Percentiles rank a stretch among this genome's conserved stretches.
Evolutionary conservation across 495 filamentous ascomycete species (phyloP).

Genomic region (Chaetomium cochliodes): DNA sequence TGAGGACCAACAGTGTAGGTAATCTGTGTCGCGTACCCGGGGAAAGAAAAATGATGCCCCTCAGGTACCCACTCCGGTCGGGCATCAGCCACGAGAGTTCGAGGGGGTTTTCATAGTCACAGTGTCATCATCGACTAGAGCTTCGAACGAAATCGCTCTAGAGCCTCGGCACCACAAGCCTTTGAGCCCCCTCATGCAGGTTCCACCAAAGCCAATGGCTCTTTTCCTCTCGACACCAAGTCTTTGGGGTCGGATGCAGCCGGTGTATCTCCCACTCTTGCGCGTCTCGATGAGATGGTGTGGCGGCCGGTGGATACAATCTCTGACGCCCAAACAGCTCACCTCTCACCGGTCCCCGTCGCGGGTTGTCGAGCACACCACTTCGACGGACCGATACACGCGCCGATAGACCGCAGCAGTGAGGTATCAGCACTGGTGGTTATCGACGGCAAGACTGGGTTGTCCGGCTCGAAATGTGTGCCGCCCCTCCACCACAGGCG

Average conservation of each 20-base stretch:
- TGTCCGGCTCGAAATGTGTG: conserved; percentile 10
- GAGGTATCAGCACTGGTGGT: not conserved
- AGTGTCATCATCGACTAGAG: not conserved
- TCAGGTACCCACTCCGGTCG: not conserved
- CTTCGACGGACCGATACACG: conserved; percentile 11
- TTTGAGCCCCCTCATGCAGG: not conserved
- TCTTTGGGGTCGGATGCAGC: conserved; percentile 16
- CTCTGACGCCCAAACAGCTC: conserved; percentile 1
- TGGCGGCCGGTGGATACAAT: not conserved
- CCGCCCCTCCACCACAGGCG: conserved; percentile 5
- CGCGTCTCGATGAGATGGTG: not conserved
- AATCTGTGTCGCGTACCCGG: no score
- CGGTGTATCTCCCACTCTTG: conserved; percentile 8
- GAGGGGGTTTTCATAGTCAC: no score
- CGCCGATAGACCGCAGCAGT: conserved; percentile 2
- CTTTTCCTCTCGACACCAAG: conserved; percentile 5
- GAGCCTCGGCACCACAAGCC: conserved; percentile 6
- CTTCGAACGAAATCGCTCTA: not conserved
- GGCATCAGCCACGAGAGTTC: no score
- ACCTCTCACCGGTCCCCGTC: conserved; percentile 34
- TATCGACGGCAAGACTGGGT: conserved; percentile 4
- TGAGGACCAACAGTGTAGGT: no score
- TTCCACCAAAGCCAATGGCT: conserved; percentile 1
- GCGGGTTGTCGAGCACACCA: conserved; percentile 32
- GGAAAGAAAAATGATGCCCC: not conserved